Evolutionary conservation across 2,329 filamentous ascomycete genomes (phyloP), one percentile per base, ranked within the genome.

Genomic region (Capronia coronata): DNA sequence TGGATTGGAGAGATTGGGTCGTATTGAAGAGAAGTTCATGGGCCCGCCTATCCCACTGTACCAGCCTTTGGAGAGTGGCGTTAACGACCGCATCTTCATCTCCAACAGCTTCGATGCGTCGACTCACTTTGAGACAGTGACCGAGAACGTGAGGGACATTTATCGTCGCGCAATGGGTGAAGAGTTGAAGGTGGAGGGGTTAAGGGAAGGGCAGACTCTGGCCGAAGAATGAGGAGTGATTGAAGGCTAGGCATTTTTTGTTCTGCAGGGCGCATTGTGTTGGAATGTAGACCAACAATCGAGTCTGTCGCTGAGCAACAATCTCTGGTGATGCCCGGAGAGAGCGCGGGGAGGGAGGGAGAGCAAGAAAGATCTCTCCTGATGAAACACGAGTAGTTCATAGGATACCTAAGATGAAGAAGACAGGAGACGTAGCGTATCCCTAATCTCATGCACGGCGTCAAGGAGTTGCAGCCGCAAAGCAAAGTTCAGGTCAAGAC

Each of bases 101-200:
- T 95, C 89, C 64, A 96, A 94, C 82, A 95, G 88, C 75, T 98
- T 98, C 72, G 94, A 98, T 65, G 88, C 94, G 46, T 94, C 87
- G 58, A 94, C 87, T 68, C 93, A 98, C 77, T 98, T 98, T 65
- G 93, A 98, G 80, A 96, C 88, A 29, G 83, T 80, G 23, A 85
- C 82, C 46, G 93, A 96, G 68, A 91, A 98, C 69, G 90, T 98
- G 65, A 85, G 84, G 73, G 87, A 97, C 67, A 87, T 98, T 62
- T 98, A 95, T 75, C 77, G 74, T 61, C 83, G 93, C 63, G 85
- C 84, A 60, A 81, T 84, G 54, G 88, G 89, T 48, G 82, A 94
- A 68, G 87, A 93, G 68, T 75, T 96, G 61, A 84, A 87, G 64
- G 88, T 96, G 46, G 87, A 94, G 71, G 87, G 87, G 46, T 74